Conservation (phyloP, 2,329 filamentous ascomycete species). For the Pseudopyrenochaeta lycopersici region DNA sequence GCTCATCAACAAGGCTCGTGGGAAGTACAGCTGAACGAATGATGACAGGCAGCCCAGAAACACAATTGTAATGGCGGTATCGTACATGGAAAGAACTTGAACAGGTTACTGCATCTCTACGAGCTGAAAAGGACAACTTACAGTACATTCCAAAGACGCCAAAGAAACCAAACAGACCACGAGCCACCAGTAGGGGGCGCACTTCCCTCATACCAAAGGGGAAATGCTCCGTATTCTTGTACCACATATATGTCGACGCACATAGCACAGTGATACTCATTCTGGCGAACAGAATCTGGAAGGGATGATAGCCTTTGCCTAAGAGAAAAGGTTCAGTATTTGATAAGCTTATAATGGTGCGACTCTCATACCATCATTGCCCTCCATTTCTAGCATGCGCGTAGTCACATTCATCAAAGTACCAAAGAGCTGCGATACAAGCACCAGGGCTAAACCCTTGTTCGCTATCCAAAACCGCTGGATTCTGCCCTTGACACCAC, state of each 20-base stretch:
- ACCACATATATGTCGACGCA: constrained; percentile 78
- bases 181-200: constrained; percentile 70
- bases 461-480: constrained; percentile 68
- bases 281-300: constrained; percentile 79
- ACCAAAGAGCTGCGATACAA: constrained; percentile 81
- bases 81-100: constrained; percentile 3
- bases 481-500: constrained; percentile 28
- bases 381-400: constrained; percentile 74
- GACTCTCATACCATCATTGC: constrained; percentile 61
- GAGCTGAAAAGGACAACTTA: constrained; percentile 49
- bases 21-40: constrained; percentile 5
- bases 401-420: constrained; percentile 86
- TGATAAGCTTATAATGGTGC: neutral
- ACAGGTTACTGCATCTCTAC: constrained; percentile 4
- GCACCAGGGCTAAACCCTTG: constrained; percentile 76
- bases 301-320: constrained; percentile 76
- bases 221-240: constrained; percentile 70
- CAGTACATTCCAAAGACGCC: constrained; percentile 81
- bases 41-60: neutral
- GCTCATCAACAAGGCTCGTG: constrained; percentile 22
- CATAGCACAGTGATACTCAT: constrained; percentile 77
- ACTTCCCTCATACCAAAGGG: constrained; percentile 75
- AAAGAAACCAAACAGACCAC: constrained; percentile 77
- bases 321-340: neutral
- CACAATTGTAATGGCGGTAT: neutral